Percentiles rank a stretch among this genome's conserved stretches.
phyloP scores from a whole-genome alignment of 169 alveolate species.

The Eimeria sp. region DNA sequence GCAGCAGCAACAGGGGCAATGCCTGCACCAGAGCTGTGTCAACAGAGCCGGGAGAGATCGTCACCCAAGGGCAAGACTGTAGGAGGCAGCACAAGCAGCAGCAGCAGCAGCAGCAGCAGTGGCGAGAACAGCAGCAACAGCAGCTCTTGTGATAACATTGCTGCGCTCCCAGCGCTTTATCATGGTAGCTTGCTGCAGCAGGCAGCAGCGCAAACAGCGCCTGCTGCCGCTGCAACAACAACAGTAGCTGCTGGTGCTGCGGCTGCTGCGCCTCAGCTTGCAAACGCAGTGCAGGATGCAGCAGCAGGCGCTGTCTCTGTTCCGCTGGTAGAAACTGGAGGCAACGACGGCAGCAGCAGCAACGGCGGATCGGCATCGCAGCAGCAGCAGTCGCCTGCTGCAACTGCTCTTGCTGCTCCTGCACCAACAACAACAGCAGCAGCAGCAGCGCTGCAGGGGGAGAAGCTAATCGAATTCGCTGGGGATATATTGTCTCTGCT shows the following conservation, averaged over 20 bases:
- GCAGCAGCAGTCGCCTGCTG: not conserved
- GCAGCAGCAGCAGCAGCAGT: constrained; percentile 25
- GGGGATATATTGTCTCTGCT: constrained; percentile 27
- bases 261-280: not conserved
- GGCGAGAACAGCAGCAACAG: not conserved
- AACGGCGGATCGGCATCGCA: not conserved
- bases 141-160: not conserved
- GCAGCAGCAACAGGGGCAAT: constrained; percentile 28
- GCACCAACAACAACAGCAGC: constrained; percentile 35
- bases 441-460: constrained; percentile 32
- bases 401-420: not conserved
- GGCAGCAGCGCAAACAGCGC: not conserved
- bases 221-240: not conserved
- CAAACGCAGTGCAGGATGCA: constrained; percentile 20
- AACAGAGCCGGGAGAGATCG: not conserved
- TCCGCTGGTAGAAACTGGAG: not conserved
- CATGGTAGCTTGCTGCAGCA: not conserved
- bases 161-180: not conserved
- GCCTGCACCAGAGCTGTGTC: no score
- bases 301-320: not conserved
- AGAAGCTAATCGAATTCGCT: constrained; percentile 17
- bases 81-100: constrained; percentile 10
- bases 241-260: not conserved
- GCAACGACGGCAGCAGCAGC: constrained; percentile 25
- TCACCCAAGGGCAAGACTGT: not conserved